phyloP scores from a whole-genome alignment of 345 rosid species.

The Euphorbia lathyris region DNA sequence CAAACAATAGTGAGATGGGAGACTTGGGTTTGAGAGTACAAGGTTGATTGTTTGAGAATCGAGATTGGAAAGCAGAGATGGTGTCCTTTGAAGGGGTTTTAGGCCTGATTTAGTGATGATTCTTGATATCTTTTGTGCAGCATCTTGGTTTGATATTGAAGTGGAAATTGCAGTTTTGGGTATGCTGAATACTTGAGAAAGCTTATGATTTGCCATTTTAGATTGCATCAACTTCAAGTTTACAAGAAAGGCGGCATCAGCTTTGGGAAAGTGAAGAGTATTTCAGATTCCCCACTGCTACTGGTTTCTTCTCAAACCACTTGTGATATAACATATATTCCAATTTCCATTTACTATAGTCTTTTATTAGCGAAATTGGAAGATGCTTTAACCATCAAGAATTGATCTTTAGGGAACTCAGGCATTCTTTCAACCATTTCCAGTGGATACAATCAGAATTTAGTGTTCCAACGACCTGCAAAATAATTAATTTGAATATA shows the following conservation, averaged over 20 bases:
- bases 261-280: too few species aligned
- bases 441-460: too few species aligned
- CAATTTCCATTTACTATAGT: too few species aligned
- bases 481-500: too few species aligned
- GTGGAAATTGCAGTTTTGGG: background rate
- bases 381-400: background rate
- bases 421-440: background rate
- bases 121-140: conserved; percentile 31
- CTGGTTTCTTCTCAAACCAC: too few species aligned
- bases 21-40: conserved; percentile 48
- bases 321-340: too few species aligned
- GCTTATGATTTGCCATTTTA: conserved; percentile 35
- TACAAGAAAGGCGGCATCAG: background rate
- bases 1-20: conserved; percentile 51
- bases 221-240: background rate
- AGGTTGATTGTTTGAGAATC: conserved; percentile 42
- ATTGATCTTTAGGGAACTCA: background rate
- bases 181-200: conserved; percentile 22
- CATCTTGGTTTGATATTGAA: conserved; percentile 22
- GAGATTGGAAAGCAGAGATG: conserved; percentile 44
- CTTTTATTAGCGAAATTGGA: too few species aligned
- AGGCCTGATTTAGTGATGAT: conserved; percentile 29
- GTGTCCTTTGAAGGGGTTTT: conserved; percentile 33
- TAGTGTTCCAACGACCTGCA: background rate
- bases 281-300: too few species aligned